Percentiles rank a stretch among this genome's conserved stretches.
Evolutionary conservation across 495 filamentous ascomycete species (phyloP).

Genomic region (Daldinia decipiens): DNA sequence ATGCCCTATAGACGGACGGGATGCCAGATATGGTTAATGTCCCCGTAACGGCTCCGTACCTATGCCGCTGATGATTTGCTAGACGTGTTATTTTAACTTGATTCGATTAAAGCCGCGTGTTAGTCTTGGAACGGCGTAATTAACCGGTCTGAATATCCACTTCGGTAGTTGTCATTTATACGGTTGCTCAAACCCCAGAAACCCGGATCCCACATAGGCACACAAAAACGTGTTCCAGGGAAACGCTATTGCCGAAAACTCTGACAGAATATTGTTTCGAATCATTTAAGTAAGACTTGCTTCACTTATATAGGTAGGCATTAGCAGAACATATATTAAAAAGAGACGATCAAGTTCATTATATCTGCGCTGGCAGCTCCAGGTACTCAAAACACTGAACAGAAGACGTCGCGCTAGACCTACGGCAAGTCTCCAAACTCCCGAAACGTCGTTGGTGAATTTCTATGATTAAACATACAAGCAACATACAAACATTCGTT

Average conservation of each 20-base stretch:
- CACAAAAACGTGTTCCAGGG: slow-evolving; percentile 5
- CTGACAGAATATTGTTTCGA: slow-evolving; percentile 18
- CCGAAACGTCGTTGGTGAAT: slow-evolving; percentile 14
- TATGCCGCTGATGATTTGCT: slow-evolving; percentile 25
- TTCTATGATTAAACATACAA: slow-evolving; percentile 15
- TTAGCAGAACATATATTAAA: not conserved
- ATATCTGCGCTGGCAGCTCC: not conserved
- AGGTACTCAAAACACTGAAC: slow-evolving; percentile 5
- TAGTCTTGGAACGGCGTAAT: slow-evolving; percentile 24
- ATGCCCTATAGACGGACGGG: not conserved
- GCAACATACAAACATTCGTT: slow-evolving; percentile 9
- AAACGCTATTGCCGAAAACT: slow-evolving; percentile 24
- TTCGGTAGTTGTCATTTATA: slow-evolving; percentile 27
- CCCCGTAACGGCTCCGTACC: slow-evolving; percentile 25
- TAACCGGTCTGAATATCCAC: slow-evolving; percentile 3
- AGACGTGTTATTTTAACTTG: slow-evolving; percentile 5
- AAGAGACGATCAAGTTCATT: slow-evolving; percentile 1
- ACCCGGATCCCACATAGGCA: slow-evolving; percentile 1
- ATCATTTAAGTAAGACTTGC: not conserved
- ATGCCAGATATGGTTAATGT: slow-evolving; percentile 25
- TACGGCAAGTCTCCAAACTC: slow-evolving; percentile 17
- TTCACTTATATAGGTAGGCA: not conserved
- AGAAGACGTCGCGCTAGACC: slow-evolving; percentile 11
- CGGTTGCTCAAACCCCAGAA: not conserved
- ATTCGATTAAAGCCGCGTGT: not conserved